phyloP scores from a whole-genome alignment of 169 alveolate genomes.

The Eimeria maxima region DNA sequence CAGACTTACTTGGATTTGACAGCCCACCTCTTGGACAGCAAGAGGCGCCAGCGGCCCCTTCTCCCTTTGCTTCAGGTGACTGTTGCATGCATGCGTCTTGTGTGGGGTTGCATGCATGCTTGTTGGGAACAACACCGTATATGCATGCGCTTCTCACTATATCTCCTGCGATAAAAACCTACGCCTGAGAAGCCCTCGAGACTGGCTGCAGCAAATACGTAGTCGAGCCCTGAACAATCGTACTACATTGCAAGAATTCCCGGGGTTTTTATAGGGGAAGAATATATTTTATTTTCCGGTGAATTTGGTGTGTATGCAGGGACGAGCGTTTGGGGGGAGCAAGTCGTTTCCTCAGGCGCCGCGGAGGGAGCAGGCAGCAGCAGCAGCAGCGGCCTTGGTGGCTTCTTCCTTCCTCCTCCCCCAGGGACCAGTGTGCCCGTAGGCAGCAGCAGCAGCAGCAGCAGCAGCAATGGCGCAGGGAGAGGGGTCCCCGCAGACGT shows the following conservation, averaged over 20 bases:
- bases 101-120: not conserved
- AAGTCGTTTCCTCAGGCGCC: not conserved
- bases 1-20: constrained; percentile 63
- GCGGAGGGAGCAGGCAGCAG: not conserved
- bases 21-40: constrained; percentile 26
- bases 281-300: not conserved
- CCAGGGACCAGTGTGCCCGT: constrained; percentile 1
- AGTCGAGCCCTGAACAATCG: too few relatives aligned
- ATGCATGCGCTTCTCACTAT: not conserved
- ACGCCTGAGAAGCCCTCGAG: not conserved
- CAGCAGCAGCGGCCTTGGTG: constrained; percentile 23
- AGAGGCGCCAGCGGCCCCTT: constrained; percentile 19
- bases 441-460: constrained; percentile 44
- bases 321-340: constrained; percentile 36
- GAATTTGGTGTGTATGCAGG: not conserved
- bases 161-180: not conserved
- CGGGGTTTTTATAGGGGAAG: not conserved
- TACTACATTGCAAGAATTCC: too few relatives aligned
- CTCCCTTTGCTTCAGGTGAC: constrained; percentile 57
- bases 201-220: not conserved
- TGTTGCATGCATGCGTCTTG: not conserved
- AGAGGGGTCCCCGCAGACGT: not conserved
- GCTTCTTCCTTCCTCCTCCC: constrained; percentile 51
- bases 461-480: constrained; percentile 38
- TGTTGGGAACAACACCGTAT: too few relatives aligned